Conservation (phyloP, 225 moss, liverwort and hornwort species). For the Pseudoscleropodium purum region DNA sequence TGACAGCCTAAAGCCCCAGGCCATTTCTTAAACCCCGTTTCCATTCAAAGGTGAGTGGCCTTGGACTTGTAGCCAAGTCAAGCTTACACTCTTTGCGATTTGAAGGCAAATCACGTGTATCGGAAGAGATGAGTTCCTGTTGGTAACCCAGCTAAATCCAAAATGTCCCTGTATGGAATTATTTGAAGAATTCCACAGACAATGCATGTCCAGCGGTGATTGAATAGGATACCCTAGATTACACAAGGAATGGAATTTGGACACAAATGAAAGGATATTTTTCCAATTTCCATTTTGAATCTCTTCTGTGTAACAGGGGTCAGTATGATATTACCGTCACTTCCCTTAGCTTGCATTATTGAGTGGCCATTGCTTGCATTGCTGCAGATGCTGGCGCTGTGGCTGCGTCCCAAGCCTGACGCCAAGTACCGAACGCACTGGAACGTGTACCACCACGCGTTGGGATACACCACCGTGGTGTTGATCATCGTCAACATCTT, state of each 20-base stretch:
- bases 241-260: neutral
- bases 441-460: slow-evolving; percentile 57
- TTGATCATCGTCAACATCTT: slow-evolving; percentile 76
- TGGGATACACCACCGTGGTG: slow-evolving; percentile 53
- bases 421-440: slow-evolving; percentile 42
- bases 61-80: neutral
- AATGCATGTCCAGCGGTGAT: neutral
- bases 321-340: too few species aligned
- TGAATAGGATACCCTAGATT: neutral
- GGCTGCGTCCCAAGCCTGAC: slow-evolving; percentile 51
- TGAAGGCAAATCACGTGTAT: neutral
- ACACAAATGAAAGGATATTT: too few species aligned
- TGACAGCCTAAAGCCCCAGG: neutral
- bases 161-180: too few species aligned
- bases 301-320: neutral
- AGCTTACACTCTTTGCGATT: neutral
- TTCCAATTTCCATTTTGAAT: neutral
- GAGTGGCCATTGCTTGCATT: neutral
- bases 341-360: neutral
- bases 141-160: neutral
- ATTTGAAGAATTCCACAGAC: neutral
- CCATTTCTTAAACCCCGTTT: neutral
- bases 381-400: slow-evolving; percentile 44
- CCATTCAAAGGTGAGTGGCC: neutral
- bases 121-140: neutral